These are phyloP conservation scores for Henckelia pumila DNA, from an alignment of 257 asterid species.

Conservation along the genomic window DNA sequence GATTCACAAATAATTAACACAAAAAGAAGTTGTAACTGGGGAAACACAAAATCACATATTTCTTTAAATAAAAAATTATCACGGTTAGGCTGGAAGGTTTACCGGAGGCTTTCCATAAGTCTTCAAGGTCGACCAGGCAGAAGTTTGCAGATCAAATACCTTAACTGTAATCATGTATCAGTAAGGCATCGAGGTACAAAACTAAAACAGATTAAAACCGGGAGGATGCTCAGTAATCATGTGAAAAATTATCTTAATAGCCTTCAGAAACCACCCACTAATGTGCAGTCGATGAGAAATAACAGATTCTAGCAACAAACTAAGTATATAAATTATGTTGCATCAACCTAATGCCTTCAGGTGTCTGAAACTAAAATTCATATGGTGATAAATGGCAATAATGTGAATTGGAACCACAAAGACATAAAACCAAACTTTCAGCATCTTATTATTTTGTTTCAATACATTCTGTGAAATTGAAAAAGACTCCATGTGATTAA, in stretches of 20 bases:
- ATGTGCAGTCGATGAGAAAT: neutral
- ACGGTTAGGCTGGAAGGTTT: constrained; percentile 24
- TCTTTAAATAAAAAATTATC: constrained; percentile 6
- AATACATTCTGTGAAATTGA: constrained; percentile 12
- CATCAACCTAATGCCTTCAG: neutral
- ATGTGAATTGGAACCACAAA: constrained; percentile 2
- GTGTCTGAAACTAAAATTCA: neutral
- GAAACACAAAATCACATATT: neutral
- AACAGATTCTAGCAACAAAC: constrained; percentile 8
- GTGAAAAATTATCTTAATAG: neutral
- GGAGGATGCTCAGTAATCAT: constrained; percentile 11
- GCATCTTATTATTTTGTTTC: constrained; percentile 5
- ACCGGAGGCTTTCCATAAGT: constrained; percentile 98
- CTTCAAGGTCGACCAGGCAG: constrained; percentile 83
- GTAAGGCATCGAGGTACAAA: constrained; percentile 26
- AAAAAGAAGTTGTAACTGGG: too few species aligned
- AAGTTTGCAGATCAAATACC: constrained; percentile 82
- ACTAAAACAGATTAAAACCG: constrained; percentile 17
- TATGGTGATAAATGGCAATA: neutral
- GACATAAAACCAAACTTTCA: constrained; percentile 6
- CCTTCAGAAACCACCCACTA: constrained; percentile 8
- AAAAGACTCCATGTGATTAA: constrained; percentile 18
- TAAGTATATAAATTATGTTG: neutral
- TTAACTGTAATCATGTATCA: constrained; percentile 57
- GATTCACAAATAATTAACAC: neutral